Evolutionary conservation across 805 yeast genomes (phyloP).

Genomic region (Metschnikowia dekortorum): DNA sequence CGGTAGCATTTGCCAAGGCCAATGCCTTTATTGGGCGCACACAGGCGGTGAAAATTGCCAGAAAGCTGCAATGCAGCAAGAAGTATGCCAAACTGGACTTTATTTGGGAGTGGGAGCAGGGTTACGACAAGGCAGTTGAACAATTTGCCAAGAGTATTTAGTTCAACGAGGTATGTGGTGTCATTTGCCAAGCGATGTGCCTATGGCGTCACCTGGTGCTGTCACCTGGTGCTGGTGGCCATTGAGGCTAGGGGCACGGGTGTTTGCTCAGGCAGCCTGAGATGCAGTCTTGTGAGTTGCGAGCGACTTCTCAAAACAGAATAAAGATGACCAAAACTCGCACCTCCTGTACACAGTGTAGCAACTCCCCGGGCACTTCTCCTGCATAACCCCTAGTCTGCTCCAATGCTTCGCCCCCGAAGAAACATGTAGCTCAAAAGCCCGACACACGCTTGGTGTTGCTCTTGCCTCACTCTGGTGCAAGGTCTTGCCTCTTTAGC

Average conservation of each 20-base stretch:
- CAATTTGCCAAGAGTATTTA: conserved; percentile 25
- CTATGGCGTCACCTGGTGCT: neutral
- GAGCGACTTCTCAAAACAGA: neutral
- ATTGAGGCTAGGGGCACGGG: neutral
- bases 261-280: neutral
- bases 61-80: conserved; percentile 58
- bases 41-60: conserved; percentile 47
- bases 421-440: neutral
- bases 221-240: neutral
- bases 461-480: neutral
- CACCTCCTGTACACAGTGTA: neutral
- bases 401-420: neutral
- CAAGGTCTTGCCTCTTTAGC: neutral
- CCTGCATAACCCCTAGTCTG: neutral
- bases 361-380: neutral
- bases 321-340: neutral
- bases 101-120: conserved; percentile 90
- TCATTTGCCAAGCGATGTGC: neutral
- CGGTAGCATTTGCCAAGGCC: conserved; percentile 59
- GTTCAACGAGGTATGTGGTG: neutral
- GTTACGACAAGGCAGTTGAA: conserved; percentile 61
- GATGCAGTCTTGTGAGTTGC: neutral
- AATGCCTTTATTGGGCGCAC: conserved; percentile 72
- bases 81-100: conserved; percentile 52
- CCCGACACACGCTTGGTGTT: neutral